phyloP scores from a whole-genome alignment of 169 alveolate species.

The Pseudocohnilembus persalinus region DNA sequence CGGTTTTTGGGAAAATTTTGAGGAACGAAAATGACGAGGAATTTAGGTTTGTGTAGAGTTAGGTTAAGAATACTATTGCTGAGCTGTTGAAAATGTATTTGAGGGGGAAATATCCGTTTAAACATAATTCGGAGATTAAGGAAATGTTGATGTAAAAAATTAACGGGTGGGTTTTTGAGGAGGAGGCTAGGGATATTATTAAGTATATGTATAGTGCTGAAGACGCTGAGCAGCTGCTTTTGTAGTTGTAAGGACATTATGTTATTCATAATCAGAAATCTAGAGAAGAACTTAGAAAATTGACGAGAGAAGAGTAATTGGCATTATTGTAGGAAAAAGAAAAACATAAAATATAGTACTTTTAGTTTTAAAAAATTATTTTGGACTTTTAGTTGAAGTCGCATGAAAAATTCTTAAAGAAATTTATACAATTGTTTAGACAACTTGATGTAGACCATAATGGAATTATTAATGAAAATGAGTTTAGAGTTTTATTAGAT shows the following conservation, averaged over 20 bases:
- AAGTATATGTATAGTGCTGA: conserved; percentile 84
- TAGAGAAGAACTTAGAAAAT: conserved; percentile 44
- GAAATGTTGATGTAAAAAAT: conserved; percentile 66
- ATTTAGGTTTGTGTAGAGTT: conserved; percentile 71
- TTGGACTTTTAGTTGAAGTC: conserved; percentile 80
- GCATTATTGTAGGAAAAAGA: conserved; percentile 54
- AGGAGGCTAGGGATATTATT: conserved; percentile 78
- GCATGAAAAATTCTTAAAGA: conserved; percentile 81
- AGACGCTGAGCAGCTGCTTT: conserved; percentile 72
- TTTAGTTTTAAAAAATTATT: conserved; percentile 70
- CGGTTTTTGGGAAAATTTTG: conserved; percentile 86
- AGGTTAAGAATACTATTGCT: conserved; percentile 74
- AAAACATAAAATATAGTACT: conserved; percentile 58
- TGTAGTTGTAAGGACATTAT: conserved; percentile 44
- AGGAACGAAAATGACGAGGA: conserved; percentile 89
- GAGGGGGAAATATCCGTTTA: conserved; percentile 78
- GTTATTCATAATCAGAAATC: conserved; percentile 29
- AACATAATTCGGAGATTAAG: conserved; percentile 75
- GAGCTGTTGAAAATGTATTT: conserved; percentile 73
- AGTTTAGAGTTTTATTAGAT: background rate
- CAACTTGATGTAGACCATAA: conserved; percentile 74
- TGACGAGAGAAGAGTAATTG: conserved; percentile 77
- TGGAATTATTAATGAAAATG: conserved; percentile 80
- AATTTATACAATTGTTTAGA: conserved; percentile 73
- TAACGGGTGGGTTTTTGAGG: conserved; percentile 73